Base-by-base conservation (phyloP, 176 grass and related monocot genomes). In the Aegilops sharonensis region DNA sequence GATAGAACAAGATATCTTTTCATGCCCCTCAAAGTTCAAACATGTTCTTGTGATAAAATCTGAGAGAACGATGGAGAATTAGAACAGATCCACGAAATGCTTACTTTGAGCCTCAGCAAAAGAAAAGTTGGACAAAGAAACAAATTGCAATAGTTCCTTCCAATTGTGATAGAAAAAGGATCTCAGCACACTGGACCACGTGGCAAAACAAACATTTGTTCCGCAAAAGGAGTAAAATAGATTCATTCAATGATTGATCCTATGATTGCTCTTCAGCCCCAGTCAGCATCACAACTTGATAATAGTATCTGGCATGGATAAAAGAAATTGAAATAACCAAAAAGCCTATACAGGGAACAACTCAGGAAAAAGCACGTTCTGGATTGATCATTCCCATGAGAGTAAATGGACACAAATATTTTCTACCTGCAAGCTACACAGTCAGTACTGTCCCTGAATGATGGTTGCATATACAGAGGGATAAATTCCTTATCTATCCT, bases 211-310 rank as follows among this genome's bases (percentile, higher is more conserved):
- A 61, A 64, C 39, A 81, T 23, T 25, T 83, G 32, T 88, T 91
- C 85, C 52, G n/a, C 40, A 81, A 86, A 90, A 89, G 68, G 80
- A 72, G 60, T 61, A 87, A 78, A 90, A 84, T 45, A 92, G 82
- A 94, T 94, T 93, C 92, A 97, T 92, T 88, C 67, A 92, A 97
- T 94, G 88, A 94, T 97, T 97, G 92, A 62, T 94, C 85, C 17
- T 67, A 92, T 87, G 80, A 94, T 90, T 88, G 79, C 15, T 78
- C 64, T 81, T 91, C 84, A 78, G 3, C 48, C 61, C 69, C 9
- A 72, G 34, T 85, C 74, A 77, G 89, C 85, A 84, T 92, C 87
- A 61, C 81, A 84, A 92, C 76, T 91, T 85, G 92, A 92, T 89
- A 94, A 91, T 81, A 94, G 88, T 94, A 91, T 90, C 85, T 66